phyloP scores from a whole-genome alignment of 179 eudicot genomes.

The Gypsophila paniculata region DNA sequence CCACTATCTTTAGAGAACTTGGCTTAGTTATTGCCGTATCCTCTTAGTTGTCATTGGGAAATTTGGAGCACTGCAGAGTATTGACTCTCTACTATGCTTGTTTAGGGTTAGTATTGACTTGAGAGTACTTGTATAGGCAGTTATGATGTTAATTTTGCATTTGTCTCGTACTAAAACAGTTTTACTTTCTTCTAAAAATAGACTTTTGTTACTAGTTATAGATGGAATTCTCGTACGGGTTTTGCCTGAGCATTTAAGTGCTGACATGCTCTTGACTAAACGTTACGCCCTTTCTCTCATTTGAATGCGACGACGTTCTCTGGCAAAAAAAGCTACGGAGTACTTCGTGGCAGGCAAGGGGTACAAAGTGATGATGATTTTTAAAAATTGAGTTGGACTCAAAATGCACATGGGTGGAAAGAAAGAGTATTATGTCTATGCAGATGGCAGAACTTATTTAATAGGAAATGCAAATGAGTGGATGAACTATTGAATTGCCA shows the following conservation, averaged over 20 bases:
- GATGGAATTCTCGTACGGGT: no score
- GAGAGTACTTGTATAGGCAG: no score
- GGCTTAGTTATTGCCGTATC: neutral
- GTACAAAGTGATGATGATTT: neutral
- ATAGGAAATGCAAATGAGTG: neutral
- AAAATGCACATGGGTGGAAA: neutral
- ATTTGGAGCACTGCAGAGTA: neutral
- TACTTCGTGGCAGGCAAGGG: no score
- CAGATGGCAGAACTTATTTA: neutral
- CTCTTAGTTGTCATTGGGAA: neutral
- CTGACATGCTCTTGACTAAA: no score
- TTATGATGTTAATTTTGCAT: neutral
- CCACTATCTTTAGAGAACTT: neutral
- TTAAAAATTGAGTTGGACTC: neutral
- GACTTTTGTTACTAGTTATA: no score
- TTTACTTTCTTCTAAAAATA: no score
- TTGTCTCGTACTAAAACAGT: neutral
- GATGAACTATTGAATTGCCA: neutral
- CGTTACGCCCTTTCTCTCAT: no score
- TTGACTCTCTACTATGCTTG: constrained; percentile 12
- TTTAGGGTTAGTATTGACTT: neutral
- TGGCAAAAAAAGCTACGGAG: no score
- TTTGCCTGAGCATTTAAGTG: no score
- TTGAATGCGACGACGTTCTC: no score
- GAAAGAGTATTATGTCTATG: neutral